Evolutionary conservation across 192 early-diverging fungal genomes (phyloP).

Genomic region (Linnemannia hyalina): DNA sequence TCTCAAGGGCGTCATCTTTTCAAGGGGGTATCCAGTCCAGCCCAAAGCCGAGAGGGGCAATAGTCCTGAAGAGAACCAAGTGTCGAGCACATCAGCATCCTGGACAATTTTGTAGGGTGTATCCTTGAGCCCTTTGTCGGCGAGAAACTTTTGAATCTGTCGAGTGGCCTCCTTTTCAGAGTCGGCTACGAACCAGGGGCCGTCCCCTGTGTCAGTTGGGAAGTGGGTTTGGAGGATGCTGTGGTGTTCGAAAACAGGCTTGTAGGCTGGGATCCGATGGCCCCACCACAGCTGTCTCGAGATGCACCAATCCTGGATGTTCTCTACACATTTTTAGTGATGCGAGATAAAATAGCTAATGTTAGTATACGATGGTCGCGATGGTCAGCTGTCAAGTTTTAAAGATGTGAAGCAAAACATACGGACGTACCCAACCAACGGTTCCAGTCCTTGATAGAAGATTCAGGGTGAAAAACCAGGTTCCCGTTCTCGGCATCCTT

Average conservation of each 20-base stretch:
- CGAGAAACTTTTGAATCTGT: constrained; percentile 67
- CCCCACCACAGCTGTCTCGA: constrained; percentile 99
- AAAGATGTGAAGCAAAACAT: background rate
- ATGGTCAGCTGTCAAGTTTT: background rate
- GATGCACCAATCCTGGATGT: constrained; percentile 97
- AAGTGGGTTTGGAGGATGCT: background rate
- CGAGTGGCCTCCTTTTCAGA: constrained; percentile 68
- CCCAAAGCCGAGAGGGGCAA: constrained; percentile 85
- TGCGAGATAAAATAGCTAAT: background rate
- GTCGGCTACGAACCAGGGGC: constrained; percentile 77
- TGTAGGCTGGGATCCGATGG: constrained; percentile 93
- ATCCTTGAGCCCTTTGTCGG: constrained; percentile 50
- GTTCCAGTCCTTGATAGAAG: constrained; percentile 87
- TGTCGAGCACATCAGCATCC: constrained; percentile 96
- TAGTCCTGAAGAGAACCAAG: constrained; percentile 97
- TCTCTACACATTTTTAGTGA: constrained; percentile 42
- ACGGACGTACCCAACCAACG: constrained; percentile 80
- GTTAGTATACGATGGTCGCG: background rate
- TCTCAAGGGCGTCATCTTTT: constrained; percentile 64
- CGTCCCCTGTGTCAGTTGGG: constrained; percentile 50
- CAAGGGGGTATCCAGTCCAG: constrained; percentile 56
- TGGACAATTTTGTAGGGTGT: constrained; percentile 62
- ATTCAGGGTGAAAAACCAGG: constrained; percentile 78
- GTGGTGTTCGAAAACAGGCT: constrained; percentile 66
- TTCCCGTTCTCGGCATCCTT: constrained; percentile 72